These are phyloP conservation scores for Xylaria sp. DNA, from an alignment of 2,329 filamentous ascomycete genomes.

Conservation along the genomic window DNA sequence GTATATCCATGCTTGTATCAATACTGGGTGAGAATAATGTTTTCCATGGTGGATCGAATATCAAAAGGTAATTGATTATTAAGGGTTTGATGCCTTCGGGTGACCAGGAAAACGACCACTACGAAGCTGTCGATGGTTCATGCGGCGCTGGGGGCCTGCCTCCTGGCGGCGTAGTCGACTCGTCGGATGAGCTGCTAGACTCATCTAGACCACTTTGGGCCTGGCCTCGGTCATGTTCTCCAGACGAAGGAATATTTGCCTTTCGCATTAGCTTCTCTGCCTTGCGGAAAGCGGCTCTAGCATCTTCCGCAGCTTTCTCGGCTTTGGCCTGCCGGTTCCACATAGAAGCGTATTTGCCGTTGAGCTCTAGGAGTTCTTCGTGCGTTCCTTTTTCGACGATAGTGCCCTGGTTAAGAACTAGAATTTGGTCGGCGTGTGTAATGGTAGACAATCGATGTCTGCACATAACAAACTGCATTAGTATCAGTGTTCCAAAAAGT, in stretches of 20 bases:
- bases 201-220: constrained; percentile 53
- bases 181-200: constrained; percentile 52
- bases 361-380: constrained; percentile 74
- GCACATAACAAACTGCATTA: constrained; percentile 37
- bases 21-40: constrained; percentile 37
- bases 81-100: constrained; percentile 36
- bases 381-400: constrained; percentile 84
- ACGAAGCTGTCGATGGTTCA: constrained; percentile 29
- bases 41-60: constrained; percentile 19
- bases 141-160: constrained; percentile 34
- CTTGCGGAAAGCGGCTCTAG: constrained; percentile 55
- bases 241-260: constrained; percentile 58
- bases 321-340: constrained; percentile 90
- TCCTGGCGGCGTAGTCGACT: constrained; percentile 41
- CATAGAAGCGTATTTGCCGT: constrained; percentile 83
- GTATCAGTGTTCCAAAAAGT: constrained; percentile 8
- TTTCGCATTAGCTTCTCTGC: constrained; percentile 59
- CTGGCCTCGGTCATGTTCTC: constrained; percentile 45
- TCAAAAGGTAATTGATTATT: constrained; percentile 35
- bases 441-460: constrained; percentile 86
- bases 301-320: constrained; percentile 73
- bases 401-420: constrained; percentile 79
- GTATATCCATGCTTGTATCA: constrained; percentile 39
- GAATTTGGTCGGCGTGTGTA: constrained; percentile 84
- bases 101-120: constrained; percentile 24